Percentiles rank a stretch among this genome's conserved stretches.
phyloP scores from a whole-genome alignment of 2,329 filamentous ascomycete genomes.

The Fusarium tjaetaba region DNA sequence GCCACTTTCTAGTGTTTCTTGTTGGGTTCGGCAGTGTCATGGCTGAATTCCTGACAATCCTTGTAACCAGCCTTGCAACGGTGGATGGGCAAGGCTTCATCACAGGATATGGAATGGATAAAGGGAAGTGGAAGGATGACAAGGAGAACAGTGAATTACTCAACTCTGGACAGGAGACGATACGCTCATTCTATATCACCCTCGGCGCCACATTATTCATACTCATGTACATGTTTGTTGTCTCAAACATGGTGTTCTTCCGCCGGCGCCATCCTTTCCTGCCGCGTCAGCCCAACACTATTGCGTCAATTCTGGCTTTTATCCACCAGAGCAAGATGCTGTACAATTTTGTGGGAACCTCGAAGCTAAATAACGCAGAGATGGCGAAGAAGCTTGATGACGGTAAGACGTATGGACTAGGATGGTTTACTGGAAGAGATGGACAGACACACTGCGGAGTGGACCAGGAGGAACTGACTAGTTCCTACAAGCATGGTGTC shows the following conservation, averaged over 20 bases:
- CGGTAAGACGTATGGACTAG: constrained; percentile 75
- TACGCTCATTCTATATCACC: constrained; percentile 72
- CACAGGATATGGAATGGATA: constrained; percentile 34
- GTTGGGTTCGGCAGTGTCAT: constrained; percentile 77
- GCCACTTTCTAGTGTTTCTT: constrained; percentile 72
- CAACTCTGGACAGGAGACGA: constrained; percentile 68
- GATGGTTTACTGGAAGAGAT: constrained; percentile 80
- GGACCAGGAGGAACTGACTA: constrained; percentile 77
- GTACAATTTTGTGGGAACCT: constrained; percentile 76
- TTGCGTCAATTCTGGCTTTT: constrained; percentile 78
- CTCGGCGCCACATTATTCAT: constrained; percentile 70
- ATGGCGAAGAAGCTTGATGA: constrained; percentile 70
- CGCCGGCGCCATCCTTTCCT: constrained; percentile 75
- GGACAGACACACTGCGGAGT: constrained; percentile 79
- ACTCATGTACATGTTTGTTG: constrained; percentile 70
- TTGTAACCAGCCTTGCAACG: constrained; percentile 71
- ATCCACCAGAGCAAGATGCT: constrained; percentile 86
- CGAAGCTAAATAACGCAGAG: constrained; percentile 66
- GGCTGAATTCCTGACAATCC: constrained; percentile 77
- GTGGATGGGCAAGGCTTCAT: constrained; percentile 72
- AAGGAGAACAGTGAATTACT: constrained; percentile 44
- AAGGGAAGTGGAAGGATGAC: constrained; percentile 18
- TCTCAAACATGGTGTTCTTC: constrained; percentile 68
- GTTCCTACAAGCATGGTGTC: constrained; percentile 72
- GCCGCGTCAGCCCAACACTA: constrained; percentile 81